These are phyloP conservation scores for Excoecaria agallocha DNA, from an alignment of 345 rosid genomes.

Conservation along the genomic window DNA sequence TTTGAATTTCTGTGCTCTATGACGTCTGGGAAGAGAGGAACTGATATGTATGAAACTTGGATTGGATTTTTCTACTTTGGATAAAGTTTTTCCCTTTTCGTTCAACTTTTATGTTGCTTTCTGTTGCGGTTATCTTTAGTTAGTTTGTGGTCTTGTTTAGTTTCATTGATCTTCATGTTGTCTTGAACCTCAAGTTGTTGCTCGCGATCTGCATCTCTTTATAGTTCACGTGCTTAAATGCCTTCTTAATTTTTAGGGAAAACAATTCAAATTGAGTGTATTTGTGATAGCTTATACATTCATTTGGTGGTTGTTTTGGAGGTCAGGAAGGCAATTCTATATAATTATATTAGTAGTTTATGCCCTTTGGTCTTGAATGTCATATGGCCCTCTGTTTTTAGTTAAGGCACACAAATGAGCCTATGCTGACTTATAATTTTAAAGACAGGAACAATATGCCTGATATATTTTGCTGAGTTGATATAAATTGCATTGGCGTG, in stretches of 20 bases:
- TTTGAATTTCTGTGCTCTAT: background rate
- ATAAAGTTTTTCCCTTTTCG: background rate
- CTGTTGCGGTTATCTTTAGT: background rate
- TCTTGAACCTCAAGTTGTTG: background rate
- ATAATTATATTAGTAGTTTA: background rate
- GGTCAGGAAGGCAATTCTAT: background rate
- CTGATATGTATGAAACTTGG: background rate
- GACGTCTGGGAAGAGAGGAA: background rate
- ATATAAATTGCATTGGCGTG: background rate
- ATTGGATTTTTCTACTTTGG: background rate
- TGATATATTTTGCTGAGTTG: background rate
- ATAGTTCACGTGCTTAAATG: background rate
- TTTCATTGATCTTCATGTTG: background rate
- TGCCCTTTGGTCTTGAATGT: background rate
- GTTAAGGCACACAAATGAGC: too few relatives aligned
- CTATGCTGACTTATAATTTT: background rate
- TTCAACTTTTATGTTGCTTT: background rate
- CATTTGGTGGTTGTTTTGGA: background rate
- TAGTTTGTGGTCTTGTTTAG: background rate
- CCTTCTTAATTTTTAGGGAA: background rate
- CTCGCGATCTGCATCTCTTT: background rate
- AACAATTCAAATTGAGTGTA: background rate
- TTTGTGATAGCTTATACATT: background rate
- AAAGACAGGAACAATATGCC: background rate
- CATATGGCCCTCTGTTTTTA: background rate